These are phyloP conservation scores for Solanum infundibuliforme DNA, from an alignment of 257 asterid species.

Conservation along the genomic window DNA sequence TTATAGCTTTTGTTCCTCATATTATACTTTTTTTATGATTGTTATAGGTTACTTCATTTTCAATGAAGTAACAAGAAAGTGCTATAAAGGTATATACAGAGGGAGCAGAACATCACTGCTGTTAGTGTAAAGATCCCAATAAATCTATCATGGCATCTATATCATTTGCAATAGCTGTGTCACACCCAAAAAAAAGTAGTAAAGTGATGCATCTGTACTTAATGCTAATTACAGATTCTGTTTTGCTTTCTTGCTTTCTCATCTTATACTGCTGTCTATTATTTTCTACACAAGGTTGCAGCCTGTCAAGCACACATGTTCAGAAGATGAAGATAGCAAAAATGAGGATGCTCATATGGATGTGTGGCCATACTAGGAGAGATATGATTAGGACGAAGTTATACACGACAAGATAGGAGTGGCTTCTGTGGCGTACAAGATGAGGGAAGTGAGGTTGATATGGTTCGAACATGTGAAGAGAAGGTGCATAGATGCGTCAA, in stretches of 20 bases:
- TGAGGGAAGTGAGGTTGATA: no score
- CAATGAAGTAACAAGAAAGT: not conserved
- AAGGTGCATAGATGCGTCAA: no score
- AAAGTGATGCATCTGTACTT: not conserved
- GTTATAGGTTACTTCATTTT: not conserved
- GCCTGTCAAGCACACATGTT: not conserved
- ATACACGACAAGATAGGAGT: not conserved
- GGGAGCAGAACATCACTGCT: not conserved
- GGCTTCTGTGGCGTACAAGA: no score
- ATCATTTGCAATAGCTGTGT: not conserved
- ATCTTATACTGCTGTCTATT: not conserved
- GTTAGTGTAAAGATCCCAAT: not conserved
- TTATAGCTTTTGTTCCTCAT: not conserved
- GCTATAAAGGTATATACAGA: not conserved
- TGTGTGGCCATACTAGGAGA: not conserved
- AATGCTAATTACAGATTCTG: not conserved
- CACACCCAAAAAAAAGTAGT: not conserved
- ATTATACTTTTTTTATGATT: not conserved
- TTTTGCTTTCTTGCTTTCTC: not conserved
- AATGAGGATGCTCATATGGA: not conserved
- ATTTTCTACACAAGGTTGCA: constrained; percentile 43
- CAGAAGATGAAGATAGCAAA: not conserved
- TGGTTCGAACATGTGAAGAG: no score
- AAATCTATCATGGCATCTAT: not conserved
- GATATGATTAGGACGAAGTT: not conserved